Percentiles rank a stretch among this genome's conserved stretches.
These are phyloP conservation scores for Cladophialophora bantiana DNA, from an alignment of 2,329 filamentous ascomycete genomes.

Conservation along the genomic window DNA sequence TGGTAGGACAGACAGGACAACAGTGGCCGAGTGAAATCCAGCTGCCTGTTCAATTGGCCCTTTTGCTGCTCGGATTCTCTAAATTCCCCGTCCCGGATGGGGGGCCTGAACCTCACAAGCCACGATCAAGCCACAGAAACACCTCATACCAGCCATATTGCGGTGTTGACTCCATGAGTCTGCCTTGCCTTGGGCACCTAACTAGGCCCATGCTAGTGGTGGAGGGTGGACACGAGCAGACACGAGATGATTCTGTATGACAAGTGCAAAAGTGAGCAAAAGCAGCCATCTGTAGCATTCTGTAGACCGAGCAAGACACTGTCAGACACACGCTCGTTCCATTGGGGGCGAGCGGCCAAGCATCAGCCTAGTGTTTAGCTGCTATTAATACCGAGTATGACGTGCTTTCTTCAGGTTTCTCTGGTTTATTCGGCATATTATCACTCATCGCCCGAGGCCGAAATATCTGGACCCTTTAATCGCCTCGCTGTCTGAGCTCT, in stretches of 20 bases:
- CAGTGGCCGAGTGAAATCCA: neutral
- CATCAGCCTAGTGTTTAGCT: neutral
- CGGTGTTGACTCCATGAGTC: conserved; percentile 13
- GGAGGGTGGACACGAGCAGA: neutral
- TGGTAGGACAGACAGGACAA: neutral
- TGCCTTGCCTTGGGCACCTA: conserved; percentile 23
- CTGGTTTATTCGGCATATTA: neutral
- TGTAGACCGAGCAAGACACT: too few relatives aligned
- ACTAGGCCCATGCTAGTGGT: neutral
- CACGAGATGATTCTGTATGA: neutral
- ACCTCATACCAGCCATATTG: conserved; percentile 19
- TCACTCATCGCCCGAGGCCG: neutral
- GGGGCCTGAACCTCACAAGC: conserved; percentile 22
- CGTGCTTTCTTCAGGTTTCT: neutral
- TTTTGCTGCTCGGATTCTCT: conserved; percentile 5
- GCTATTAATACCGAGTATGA: neutral
- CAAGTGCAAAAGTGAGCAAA: neutral
- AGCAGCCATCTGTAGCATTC: neutral
- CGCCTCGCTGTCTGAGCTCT: neutral
- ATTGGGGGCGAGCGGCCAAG: neutral
- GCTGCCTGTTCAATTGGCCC: conserved; percentile 10
- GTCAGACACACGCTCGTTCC: neutral
- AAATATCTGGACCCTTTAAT: neutral
- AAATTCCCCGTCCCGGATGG: conserved; percentile 9
- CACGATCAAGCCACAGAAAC: conserved; percentile 17